phyloP scores from a whole-genome alignment of 1,284 basidiomycete species.

The Trichosporon faecale region DNA sequence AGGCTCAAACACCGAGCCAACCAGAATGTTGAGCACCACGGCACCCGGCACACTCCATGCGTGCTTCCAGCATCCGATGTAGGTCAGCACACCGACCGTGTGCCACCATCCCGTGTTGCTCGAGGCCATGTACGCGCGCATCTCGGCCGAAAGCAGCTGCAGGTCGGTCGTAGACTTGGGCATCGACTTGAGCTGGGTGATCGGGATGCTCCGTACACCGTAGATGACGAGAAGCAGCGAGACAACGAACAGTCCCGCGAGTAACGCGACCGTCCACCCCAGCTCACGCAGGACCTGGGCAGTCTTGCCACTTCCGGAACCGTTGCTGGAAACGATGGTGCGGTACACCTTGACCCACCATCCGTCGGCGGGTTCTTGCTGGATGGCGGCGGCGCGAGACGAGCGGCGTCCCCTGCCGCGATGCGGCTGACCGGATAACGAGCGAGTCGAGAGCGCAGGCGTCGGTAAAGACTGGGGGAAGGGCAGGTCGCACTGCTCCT shows the following conservation, averaged over 20 bases:
- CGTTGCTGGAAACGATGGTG: slow-evolving; percentile 13
- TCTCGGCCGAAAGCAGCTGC: slow-evolving; percentile 50
- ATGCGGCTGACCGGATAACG: slow-evolving; percentile 28
- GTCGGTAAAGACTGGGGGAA: slow-evolving; percentile 43
- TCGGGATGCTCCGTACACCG: slow-evolving; percentile 47
- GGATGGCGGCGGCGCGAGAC: slow-evolving; percentile 17
- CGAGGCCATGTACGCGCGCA: slow-evolving; percentile 49
- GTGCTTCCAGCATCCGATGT: slow-evolving; percentile 88
- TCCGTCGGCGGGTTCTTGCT: slow-evolving; percentile 19
- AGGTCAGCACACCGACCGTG: slow-evolving; percentile 68
- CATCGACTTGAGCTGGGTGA: slow-evolving; percentile 48
- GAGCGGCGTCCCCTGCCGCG: slow-evolving; percentile 20
- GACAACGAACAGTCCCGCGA: slow-evolving; percentile 45
- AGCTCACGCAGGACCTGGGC: slow-evolving; percentile 45
- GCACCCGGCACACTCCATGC: slow-evolving; percentile 91
- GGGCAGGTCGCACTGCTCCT: slow-evolving; percentile 15
- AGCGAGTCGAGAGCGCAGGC: slow-evolving; percentile 46
- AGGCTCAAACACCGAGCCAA: slow-evolving; percentile 78
- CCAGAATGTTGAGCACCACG: slow-evolving; percentile 87
- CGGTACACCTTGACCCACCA: slow-evolving; percentile 29
- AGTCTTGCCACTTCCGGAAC: slow-evolving; percentile 41
- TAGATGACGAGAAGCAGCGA: slow-evolving; percentile 45
- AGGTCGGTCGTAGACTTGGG: slow-evolving; percentile 52
- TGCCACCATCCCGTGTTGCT: slow-evolving; percentile 49
- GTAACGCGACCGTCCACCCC: slow-evolving; percentile 48